A percentile compares a stretch with the other conserved stretches of the same genome.
phyloP scores from a whole-genome alignment of 139 green algal species.

The Volvox africanus region DNA sequence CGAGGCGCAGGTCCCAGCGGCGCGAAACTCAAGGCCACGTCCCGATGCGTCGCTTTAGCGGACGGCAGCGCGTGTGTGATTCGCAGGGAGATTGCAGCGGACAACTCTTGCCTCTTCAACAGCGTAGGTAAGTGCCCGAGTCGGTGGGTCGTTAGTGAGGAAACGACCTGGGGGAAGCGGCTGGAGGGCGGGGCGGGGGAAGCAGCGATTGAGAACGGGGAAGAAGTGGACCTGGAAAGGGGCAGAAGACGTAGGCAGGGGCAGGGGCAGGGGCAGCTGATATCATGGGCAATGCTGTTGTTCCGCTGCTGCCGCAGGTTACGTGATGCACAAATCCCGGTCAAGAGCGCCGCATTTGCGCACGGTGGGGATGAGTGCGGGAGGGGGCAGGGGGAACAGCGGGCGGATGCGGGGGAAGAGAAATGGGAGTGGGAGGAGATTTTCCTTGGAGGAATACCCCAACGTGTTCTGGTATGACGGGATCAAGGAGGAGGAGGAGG shows the following conservation, averaged over 20 bases:
- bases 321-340: slow-evolving; percentile 42
- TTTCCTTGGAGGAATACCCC: too few relatives aligned
- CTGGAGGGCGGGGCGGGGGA: too few relatives aligned
- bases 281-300: too few relatives aligned
- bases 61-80: slow-evolving; percentile 66
- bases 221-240: neutral
- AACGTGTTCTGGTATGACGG: too few relatives aligned
- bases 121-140: slow-evolving; percentile 8
- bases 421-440: neutral
- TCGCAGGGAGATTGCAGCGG: slow-evolving; percentile 60
- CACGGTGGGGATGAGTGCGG: neutral
- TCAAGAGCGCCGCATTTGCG: slow-evolving; percentile 32
- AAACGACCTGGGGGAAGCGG: too few relatives aligned
- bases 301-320: neutral
- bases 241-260: too few relatives aligned
- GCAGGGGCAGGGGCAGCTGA: too few relatives aligned
- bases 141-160: neutral
- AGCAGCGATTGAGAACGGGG: neutral
- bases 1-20: slow-evolving; percentile 52
- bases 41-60: slow-evolving; percentile 57
- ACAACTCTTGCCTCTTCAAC: slow-evolving; percentile 76
- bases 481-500: too few relatives aligned
- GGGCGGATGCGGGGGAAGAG: too few relatives aligned
- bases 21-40: slow-evolving; percentile 54
- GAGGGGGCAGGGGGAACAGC: too few relatives aligned